A percentile compares a stretch with the other conserved stretches of the same genome.
These are phyloP conservation scores for Botryosphaeria dothidea DNA, from an alignment of 2,329 filamentous ascomycete genomes.

Conservation along the genomic window DNA sequence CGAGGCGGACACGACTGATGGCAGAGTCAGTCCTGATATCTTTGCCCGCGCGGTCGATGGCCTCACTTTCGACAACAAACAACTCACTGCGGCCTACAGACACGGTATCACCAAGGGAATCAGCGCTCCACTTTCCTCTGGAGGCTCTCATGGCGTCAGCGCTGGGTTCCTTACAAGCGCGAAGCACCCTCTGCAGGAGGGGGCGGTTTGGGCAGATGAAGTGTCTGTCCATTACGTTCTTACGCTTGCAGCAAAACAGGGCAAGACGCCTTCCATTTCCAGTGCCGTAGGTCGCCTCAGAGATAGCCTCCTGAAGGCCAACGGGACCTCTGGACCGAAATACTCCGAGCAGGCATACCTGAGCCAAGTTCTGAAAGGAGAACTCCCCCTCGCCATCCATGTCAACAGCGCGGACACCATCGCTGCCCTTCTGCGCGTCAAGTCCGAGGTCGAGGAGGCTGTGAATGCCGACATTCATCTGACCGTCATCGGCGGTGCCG, in stretches of 20 bases:
- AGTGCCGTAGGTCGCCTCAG: constrained; percentile 55
- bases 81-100: constrained; percentile 36
- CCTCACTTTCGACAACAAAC: constrained; percentile 42
- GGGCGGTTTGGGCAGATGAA: constrained; percentile 41
- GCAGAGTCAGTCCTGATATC: constrained; percentile 50
- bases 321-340: constrained; percentile 27
- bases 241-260: constrained; percentile 48
- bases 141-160: constrained; percentile 39
- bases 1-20: constrained; percentile 50
- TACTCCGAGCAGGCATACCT: constrained; percentile 49
- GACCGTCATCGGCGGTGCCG: constrained; percentile 63
- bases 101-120: constrained; percentile 43
- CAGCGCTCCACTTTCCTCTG: constrained; percentile 35
- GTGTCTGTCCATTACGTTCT: constrained; percentile 53
- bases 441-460: constrained; percentile 55
- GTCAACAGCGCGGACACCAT: constrained; percentile 66
- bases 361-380: constrained; percentile 55
- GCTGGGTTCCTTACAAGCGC: constrained; percentile 39
- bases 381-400: constrained; percentile 58
- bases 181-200: constrained; percentile 33
- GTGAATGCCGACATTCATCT: constrained; percentile 48
- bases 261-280: constrained; percentile 53
- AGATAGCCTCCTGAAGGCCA: constrained; percentile 56
- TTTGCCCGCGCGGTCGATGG: constrained; percentile 60
- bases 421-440: constrained; percentile 59